phyloP scores from a whole-genome alignment of 495 filamentous ascomycete species.

The Cercophora sp. region DNA sequence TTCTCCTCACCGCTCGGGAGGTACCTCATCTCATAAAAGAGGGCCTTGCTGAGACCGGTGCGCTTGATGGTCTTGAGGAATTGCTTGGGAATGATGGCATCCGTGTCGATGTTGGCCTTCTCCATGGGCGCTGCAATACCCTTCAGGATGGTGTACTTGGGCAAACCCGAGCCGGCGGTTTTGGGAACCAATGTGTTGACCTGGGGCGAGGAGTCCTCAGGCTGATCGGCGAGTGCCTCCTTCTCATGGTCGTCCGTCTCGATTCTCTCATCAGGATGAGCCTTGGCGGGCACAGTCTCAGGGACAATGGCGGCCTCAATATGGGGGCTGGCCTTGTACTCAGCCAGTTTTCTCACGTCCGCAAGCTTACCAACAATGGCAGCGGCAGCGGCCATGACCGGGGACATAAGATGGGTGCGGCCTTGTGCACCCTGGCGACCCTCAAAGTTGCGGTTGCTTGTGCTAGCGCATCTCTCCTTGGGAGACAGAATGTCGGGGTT shows the following conservation, averaged over 20 bases:
- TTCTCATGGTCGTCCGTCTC: constrained; percentile 67
- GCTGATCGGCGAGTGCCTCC: constrained; percentile 73
- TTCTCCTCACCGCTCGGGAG: constrained; percentile 72
- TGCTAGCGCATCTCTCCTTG: constrained; percentile 88
- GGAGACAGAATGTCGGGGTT: constrained; percentile 97
- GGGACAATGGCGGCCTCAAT: constrained; percentile 27
- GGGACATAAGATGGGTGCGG: constrained; percentile 94
- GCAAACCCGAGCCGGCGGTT: constrained; percentile 58
- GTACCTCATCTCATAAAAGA: constrained; percentile 82
- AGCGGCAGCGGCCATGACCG: constrained; percentile 91
- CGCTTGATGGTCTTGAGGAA: constrained; percentile 99
- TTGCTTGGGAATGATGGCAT: constrained; percentile 98
- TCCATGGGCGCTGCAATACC: constrained; percentile 89
- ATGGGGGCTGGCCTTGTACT: constrained; percentile 52
- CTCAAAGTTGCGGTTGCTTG: constrained; percentile 97
- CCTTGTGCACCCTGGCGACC: constrained; percentile 92
- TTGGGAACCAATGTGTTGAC: constrained; percentile 55
- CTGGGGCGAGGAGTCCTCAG: constrained; percentile 62
- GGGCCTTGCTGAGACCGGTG: constrained; percentile 81
- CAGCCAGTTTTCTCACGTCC: constrained; percentile 77
- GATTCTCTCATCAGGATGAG: constrained; percentile 65
- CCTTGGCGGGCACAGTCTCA: constrained; percentile 35
- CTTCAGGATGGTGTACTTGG: constrained; percentile 75
- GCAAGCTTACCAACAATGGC: constrained; percentile 86
- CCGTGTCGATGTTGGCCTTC: constrained; percentile 87